Evolutionary conservation across 2,329 filamentous ascomycete genomes (phyloP), one percentile per base, ranked within the genome.

Genomic region (Calonectria leucothoes): DNA sequence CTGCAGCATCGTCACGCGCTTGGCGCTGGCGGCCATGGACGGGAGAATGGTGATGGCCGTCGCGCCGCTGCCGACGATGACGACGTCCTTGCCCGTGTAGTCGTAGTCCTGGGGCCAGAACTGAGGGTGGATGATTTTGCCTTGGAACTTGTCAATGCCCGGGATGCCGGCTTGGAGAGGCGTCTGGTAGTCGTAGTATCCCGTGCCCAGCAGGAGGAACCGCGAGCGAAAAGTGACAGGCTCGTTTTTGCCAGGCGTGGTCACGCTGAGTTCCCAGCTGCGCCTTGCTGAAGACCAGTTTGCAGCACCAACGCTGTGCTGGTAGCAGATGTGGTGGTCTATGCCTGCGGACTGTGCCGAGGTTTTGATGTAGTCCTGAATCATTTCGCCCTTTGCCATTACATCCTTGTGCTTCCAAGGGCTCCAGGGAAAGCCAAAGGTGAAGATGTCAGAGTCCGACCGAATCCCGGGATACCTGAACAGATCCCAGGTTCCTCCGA

Each of bases 401-500:
- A 39, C 23, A 10, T 86, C 84, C 8, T 85, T 77, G 33, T 89
- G 84, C 15, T 84, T 84, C 93, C 93, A 95, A 1, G 92, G 92
- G 45, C 91, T 88, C 91, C 93, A 95, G 1, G 89, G 83, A 77
- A 95, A 95, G n/a, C 89, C 90, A 73, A 91, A 92, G 0, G 89
- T 91, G 77, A 87, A 88, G 20, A 92, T 83, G 78, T 92, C 90
- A 0, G 90, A 91, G 74, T 92, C 89, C 4, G 91, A 91, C 37
- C 91, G 86, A 75, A 94, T 92, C 12, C 94, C 93, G 0, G 93
- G 94, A 77, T 95, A 96, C 35, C 88, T 90, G 85, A 95, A 96
- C 2, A 95, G 85, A 78, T 93, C 91, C 94, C 94, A 96, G 1
- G 94, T 96, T 1, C 94, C 94, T 3, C 94, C 94, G 11, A 95